Conservation (phyloP, 2,329 filamentous ascomycete genomes). For the Didymella pinodella region DNA sequence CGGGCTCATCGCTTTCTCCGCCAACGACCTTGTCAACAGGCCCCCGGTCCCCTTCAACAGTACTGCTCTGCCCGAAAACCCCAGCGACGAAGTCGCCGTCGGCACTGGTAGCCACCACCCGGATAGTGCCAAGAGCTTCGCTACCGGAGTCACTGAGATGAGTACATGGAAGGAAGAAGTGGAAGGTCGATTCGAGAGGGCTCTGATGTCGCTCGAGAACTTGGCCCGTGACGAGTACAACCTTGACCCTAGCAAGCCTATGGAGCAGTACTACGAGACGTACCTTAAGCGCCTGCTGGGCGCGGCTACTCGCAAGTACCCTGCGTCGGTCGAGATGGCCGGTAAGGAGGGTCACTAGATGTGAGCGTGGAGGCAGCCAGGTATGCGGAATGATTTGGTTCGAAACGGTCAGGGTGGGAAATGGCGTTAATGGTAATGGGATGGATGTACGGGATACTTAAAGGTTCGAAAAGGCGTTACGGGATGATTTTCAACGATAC, state of each 20-base stretch:
- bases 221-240: conserved; percentile 42
- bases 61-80: conserved; percentile 24
- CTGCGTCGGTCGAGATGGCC: conserved; percentile 26
- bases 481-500: background rate
- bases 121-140: conserved; percentile 28
- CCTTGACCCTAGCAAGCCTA: conserved; percentile 27
- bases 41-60: conserved; percentile 30
- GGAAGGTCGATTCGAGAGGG: conserved; percentile 35
- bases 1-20: conserved; percentile 40
- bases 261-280: conserved; percentile 37
- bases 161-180: conserved; percentile 48
- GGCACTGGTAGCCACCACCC: conserved; percentile 19
- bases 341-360: background rate
- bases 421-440: background rate
- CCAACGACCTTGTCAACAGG: conserved; percentile 27
- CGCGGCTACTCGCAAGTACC: conserved; percentile 24
- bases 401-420: background rate
- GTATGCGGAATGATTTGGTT: background rate
- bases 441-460: background rate
- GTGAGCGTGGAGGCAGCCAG: background rate
- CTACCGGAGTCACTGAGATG: conserved; percentile 43
- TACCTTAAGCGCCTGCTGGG: conserved; percentile 36
- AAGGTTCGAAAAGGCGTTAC: background rate
- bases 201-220: conserved; percentile 40
- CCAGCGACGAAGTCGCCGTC: conserved; percentile 18